phyloP scores from a whole-genome alignment of 164 flowering plant genomes.

The Kalanchoe fedtschenkoi region DNA sequence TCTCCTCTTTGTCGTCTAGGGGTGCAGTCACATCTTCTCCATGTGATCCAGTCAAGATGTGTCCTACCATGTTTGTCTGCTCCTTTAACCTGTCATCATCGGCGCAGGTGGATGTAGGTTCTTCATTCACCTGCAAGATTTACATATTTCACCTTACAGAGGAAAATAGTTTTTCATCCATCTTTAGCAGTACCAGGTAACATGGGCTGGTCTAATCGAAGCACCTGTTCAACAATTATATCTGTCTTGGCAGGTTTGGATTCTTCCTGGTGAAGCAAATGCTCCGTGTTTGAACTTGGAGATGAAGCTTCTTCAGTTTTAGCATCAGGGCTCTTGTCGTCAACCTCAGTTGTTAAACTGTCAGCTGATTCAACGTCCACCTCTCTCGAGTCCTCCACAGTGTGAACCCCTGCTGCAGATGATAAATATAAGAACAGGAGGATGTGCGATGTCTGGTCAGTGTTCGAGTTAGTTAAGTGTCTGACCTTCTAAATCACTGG shows the following conservation, averaged over 20 bases:
- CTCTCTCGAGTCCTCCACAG: background rate
- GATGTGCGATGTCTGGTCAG: no score
- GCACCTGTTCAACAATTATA: background rate
- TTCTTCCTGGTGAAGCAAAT: background rate
- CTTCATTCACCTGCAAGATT: conserved; percentile 2
- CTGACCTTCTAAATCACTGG: background rate
- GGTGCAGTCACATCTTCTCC: background rate
- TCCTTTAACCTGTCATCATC: background rate
- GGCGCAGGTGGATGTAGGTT: background rate
- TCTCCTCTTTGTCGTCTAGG: background rate
- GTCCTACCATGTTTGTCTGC: conserved; percentile 1
- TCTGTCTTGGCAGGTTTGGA: background rate
- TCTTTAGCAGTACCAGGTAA: background rate
- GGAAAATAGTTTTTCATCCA: background rate
- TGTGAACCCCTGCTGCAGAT: background rate
- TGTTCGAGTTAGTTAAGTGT: background rate
- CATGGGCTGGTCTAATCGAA: no score
- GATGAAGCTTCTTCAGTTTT: background rate
- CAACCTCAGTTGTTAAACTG: background rate
- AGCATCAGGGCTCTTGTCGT: background rate
- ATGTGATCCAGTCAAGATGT: background rate
- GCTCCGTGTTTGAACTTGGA: background rate
- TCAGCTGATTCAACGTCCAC: background rate
- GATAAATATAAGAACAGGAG: no score
- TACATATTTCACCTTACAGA: background rate